These are phyloP conservation scores for Hirsutella rhossiliensis DNA, from an alignment of 2,329 filamentous ascomycete genomes.

Conservation along the genomic window DNA sequence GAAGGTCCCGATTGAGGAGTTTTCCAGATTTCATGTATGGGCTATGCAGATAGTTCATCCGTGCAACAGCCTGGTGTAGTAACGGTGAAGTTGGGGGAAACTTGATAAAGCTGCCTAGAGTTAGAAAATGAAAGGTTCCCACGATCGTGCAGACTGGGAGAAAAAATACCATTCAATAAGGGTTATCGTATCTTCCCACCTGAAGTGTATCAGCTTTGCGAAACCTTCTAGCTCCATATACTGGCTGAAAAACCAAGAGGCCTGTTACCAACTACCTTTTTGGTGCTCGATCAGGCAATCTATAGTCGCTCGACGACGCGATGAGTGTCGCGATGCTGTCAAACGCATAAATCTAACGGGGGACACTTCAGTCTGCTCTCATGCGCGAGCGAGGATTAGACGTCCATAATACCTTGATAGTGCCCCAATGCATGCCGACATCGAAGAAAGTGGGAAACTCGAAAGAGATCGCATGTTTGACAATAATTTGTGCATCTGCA, in stretches of 20 bases:
- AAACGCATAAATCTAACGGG: conserved; percentile 26
- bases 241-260: no score
- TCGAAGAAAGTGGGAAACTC: conserved; percentile 28
- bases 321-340: conserved; percentile 24
- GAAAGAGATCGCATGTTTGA: conserved; percentile 17
- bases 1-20: conserved; percentile 23
- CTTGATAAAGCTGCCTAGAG: conserved; percentile 13
- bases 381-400: no score
- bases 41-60: conserved; percentile 27
- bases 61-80: conserved; percentile 22
- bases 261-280: no score
- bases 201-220: conserved; percentile 3
- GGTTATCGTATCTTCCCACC: conserved; percentile 28
- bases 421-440: conserved; percentile 22
- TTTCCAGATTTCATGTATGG: conserved; percentile 22
- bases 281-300: conserved; percentile 14
- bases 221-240: no score
- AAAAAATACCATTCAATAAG: conserved; percentile 25
- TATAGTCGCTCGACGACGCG: conserved; percentile 21
- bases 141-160: no score
- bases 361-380: not conserved
- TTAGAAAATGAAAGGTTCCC: no score
- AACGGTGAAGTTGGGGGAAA: conserved; percentile 15
- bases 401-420: conserved; percentile 23
- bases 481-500: conserved; percentile 31